phyloP scores from a whole-genome alignment of 306 rosid genomes.

The Mucuna pruriens region DNA sequence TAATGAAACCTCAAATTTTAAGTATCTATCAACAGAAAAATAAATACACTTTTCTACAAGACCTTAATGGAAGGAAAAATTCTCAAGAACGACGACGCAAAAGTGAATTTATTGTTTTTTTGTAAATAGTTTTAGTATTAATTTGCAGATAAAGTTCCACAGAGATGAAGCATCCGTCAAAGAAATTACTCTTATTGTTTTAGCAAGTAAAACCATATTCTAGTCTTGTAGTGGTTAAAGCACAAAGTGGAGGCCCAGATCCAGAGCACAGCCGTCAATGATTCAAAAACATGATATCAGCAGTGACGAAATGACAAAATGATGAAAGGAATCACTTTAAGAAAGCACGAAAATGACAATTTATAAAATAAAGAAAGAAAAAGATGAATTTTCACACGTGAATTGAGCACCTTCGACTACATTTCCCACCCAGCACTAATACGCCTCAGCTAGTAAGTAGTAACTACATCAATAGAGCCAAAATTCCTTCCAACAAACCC shows the following conservation, averaged over 20 bases:
- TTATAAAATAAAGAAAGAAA: not conserved
- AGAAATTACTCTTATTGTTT: not conserved
- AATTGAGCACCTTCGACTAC: conserved; percentile 19
- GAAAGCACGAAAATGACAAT: conserved; percentile 32
- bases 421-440: not conserved
- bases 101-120: not conserved
- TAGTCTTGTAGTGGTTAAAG: not conserved
- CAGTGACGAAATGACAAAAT: conserved; percentile 45
- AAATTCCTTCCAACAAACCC: conserved; percentile 36
- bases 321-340: conserved; percentile 43
- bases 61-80: not conserved
- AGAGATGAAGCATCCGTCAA: not conserved
- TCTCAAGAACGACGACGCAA: not conserved
- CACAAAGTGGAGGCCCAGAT: conserved; percentile 33
- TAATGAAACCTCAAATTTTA: not conserved
- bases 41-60: not conserved
- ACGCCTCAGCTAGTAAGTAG: conserved; percentile 6
- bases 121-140: not conserved
- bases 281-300: conserved; percentile 42
- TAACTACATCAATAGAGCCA: conserved; percentile 33
- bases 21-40: not conserved
- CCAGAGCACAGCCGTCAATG: conserved; percentile 14
- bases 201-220: not conserved
- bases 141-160: not conserved
- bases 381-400: not conserved